phyloP scores from a whole-genome alignment of 176 grass and related monocot genomes.

The Lolium perenne region DNA sequence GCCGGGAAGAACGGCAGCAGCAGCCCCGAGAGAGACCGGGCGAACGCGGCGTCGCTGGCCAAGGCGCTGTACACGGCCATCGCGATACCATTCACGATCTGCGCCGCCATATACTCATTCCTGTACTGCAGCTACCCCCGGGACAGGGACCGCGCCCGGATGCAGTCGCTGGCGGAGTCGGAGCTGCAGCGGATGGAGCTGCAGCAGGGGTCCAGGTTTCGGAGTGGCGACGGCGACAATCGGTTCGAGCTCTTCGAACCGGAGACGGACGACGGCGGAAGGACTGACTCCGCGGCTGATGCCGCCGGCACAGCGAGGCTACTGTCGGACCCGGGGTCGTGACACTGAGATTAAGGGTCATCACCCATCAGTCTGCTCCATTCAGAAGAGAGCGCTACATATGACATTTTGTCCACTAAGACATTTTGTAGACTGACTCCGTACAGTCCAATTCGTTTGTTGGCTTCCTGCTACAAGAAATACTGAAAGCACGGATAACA shows the following conservation, averaged over 20 bases:
- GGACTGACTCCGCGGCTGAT: neutral
- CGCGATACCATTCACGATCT: constrained; percentile 58
- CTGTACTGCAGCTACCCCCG: constrained; percentile 70
- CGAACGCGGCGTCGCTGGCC: constrained; percentile 81
- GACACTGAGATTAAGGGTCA: neutral
- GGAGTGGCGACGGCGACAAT: neutral
- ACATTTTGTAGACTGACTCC: too few relatives aligned
- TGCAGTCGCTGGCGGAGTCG: constrained; percentile 56
- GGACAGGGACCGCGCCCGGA: constrained; percentile 74
- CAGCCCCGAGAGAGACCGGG: constrained; percentile 50
- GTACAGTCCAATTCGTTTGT: too few relatives aligned
- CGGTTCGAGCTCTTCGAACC: constrained; percentile 49
- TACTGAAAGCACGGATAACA: too few relatives aligned
- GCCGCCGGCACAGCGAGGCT: constrained; percentile 47
- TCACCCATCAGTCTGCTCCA: neutral
- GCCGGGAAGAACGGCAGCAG: neutral
- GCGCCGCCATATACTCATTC: constrained; percentile 70
- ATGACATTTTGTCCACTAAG: too few relatives aligned
- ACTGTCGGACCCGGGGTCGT: constrained; percentile 40
- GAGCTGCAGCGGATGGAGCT: constrained; percentile 67
- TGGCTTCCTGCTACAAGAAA: too few relatives aligned
- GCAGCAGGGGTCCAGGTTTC: constrained; percentile 5
- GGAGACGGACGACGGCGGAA: constrained; percentile 15
- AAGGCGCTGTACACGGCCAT: constrained; percentile 83
- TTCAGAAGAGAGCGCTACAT: neutral